phyloP scores from a whole-genome alignment of 495 filamentous ascomycete genomes.

The Lasiosphaeria ovina region DNA sequence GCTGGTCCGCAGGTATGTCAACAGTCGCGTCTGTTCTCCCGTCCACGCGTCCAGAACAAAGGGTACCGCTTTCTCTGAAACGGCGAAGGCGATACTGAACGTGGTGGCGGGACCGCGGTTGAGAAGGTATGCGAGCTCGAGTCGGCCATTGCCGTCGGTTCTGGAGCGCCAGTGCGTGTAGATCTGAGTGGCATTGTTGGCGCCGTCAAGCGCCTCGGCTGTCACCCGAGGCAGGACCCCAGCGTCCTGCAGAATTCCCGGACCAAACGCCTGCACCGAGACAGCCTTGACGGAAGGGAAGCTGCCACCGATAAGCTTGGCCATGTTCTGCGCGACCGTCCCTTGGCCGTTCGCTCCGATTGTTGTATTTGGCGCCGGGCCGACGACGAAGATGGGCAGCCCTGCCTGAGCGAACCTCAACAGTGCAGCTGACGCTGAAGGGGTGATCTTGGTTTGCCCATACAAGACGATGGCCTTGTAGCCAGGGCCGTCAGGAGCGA shows the following conservation, averaged over 20 bases:
- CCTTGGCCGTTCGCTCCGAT: constrained; percentile 16
- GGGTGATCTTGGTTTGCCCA: constrained; percentile 38
- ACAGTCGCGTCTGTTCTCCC: constrained; percentile 35
- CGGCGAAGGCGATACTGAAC: constrained; percentile 28
- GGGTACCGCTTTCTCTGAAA: constrained; percentile 30
- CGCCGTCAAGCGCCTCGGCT: constrained; percentile 23
- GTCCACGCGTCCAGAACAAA: constrained; percentile 44
- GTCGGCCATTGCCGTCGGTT: constrained; percentile 1
- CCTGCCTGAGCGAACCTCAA: constrained; percentile 39
- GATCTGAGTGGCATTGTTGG: constrained; percentile 33
- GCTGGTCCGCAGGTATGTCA: constrained; percentile 26
- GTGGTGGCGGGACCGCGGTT: constrained; percentile 27
- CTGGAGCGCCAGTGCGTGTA: constrained; percentile 37
- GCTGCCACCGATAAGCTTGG: constrained; percentile 15
- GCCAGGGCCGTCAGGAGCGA: constrained; percentile 41
- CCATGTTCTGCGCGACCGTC: constrained; percentile 14
- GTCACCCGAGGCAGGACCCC: constrained; percentile 25
- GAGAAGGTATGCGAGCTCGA: constrained; percentile 42
- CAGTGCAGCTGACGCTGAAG: constrained; percentile 35
- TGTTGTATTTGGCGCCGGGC: constrained; percentile 30
- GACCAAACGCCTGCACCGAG: constrained; percentile 11
- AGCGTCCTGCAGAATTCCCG: constrained; percentile 14
- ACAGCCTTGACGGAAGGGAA: constrained; percentile 23
- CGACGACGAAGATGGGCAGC: constrained; percentile 43
- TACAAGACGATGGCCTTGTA: constrained; percentile 48